Evolutionary conservation across 1,284 basidiomycete genomes (phyloP).

Genomic region (Papiliotrema fonsecae): DNA sequence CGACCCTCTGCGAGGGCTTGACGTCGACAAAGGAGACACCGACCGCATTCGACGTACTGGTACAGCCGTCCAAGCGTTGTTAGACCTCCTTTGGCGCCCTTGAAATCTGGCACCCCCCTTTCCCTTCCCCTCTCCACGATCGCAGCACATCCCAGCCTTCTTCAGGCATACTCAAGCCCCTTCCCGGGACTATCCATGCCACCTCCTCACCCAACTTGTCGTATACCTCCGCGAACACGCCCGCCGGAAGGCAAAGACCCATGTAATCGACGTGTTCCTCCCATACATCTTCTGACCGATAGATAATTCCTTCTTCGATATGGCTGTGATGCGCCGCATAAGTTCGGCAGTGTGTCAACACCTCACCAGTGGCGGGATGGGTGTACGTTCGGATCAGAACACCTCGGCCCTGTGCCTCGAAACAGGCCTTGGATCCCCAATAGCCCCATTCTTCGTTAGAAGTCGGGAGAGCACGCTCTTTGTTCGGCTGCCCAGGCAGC

Average conservation of each 20-base stretch:
- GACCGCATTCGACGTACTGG: too few relatives aligned
- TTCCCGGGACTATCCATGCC: slow-evolving; percentile 1
- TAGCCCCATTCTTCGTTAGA: not conserved
- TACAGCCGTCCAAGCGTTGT: too few relatives aligned
- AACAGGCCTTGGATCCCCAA: not conserved
- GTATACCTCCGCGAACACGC: not conserved
- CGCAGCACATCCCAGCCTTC: slow-evolving; percentile 3
- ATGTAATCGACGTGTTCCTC: slow-evolving; percentile 9
- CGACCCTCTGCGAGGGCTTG: too few relatives aligned
- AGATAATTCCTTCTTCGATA: slow-evolving; percentile 1
- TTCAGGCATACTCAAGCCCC: not conserved
- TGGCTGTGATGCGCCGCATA: slow-evolving; percentile 8
- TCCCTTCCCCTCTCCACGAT: not conserved
- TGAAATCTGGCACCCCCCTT: too few relatives aligned
- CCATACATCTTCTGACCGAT: slow-evolving; percentile 8
- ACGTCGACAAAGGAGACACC: too few relatives aligned
- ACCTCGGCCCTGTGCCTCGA: not conserved
- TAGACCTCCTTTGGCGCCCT: too few relatives aligned
- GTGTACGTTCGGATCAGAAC: slow-evolving; percentile 10
- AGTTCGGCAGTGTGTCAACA: slow-evolving; percentile 7
- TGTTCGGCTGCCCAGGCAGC: not conserved
- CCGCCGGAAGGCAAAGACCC: not conserved
- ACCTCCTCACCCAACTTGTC: not conserved
- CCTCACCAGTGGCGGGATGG: not conserved
- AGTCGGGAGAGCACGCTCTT: not conserved